Base-by-base conservation (phyloP, 495 filamentous ascomycete species). In the Neurospora cerealis region DNA sequence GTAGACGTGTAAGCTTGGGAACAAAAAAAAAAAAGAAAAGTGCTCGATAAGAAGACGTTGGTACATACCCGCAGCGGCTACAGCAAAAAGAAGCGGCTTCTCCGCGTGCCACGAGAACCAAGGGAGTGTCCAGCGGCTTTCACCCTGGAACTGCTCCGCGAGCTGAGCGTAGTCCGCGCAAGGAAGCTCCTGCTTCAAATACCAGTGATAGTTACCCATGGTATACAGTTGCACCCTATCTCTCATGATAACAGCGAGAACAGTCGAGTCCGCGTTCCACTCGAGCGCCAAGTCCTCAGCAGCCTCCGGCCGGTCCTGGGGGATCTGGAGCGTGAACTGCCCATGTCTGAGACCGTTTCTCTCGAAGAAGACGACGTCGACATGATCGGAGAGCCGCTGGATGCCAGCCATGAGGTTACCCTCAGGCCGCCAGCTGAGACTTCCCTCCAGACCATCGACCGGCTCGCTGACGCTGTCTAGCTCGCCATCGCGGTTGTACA, bases 141-240 rank as follows among this genome's bases (percentile, higher is more conserved):
- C 28, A n/a, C 17, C 42, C 38, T 39, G 10, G 38, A 11, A 39
- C 7, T 44, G 42, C 37, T 34, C 38, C 21, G 41, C 82, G 72
- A 90, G 81, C 28, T 73, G 74, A 5, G 75, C 73, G 7, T 73
- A 72, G 3, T 69, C 15, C 1, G 74, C 80, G 36, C 87, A 82
- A 5, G 81, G 82, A 17, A 95, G 85, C 78, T 99, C 96, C 82
- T 97, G 95, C 82, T 98, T 99, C n/a, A 98, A 84, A 79, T 98
- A 98, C 86, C 94, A 98, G 78, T 99, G 93, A 78, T 99, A 99
- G 79, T 99, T 99, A 10, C 94, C 92, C 85, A 91, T 96, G 3
- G 93, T 96, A 95, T 96, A 99, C n/a, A 98, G 83, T 77, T 99
- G 96, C 19, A 95, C 83, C 48, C 91, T 87, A 75, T 97, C 90